Conservation (phyloP, 192 early-diverging fungal species). For the Spizellomyces punctatus region DNA sequence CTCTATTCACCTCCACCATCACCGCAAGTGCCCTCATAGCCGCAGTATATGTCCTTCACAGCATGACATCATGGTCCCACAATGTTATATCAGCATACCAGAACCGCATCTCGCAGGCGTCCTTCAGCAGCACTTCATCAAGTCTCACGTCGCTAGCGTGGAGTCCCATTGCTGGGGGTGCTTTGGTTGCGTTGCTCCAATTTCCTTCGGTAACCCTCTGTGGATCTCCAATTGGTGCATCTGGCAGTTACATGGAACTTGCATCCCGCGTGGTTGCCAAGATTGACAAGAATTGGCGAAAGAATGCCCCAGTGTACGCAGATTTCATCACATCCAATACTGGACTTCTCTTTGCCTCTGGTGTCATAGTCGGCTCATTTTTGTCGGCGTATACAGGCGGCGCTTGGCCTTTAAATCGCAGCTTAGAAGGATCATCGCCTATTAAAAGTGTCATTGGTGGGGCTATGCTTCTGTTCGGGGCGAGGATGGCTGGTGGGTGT, state of each 20-base stretch:
- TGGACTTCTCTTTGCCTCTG: conserved; percentile 10
- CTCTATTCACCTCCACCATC: too few species aligned
- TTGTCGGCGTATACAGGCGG: conserved; percentile 15
- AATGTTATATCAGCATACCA: too few species aligned
- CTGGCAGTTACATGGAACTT: conserved; percentile 18
- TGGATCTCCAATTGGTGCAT: conserved; percentile 15
- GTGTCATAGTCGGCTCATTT: conserved; percentile 25
- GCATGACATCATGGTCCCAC: too few species aligned
- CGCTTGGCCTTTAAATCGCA: background rate
- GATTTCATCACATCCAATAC: background rate
- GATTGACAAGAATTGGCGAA: conserved; percentile 33
- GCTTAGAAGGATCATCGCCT: background rate
- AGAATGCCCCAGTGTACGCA: conserved; percentile 23
- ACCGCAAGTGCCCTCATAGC: too few species aligned
- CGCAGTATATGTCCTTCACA: too few species aligned
- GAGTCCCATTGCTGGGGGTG: conserved; percentile 31
- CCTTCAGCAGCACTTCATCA: background rate
- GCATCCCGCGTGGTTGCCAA: conserved; percentile 9
- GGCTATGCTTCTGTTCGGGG: conserved; percentile 28
- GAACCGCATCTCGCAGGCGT: background rate
- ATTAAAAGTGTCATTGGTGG: conserved; percentile 24
- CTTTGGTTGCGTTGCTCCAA: conserved; percentile 25
- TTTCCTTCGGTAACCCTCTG: conserved; percentile 11
- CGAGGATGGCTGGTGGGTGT: conserved; percentile 41
- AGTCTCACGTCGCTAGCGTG: conserved; percentile 18